Percentiles rank a stretch among this genome's conserved stretches.
These are phyloP conservation scores for Calonectria crousiana DNA, from an alignment of 2,329 filamentous ascomycete species.

Conservation along the genomic window DNA sequence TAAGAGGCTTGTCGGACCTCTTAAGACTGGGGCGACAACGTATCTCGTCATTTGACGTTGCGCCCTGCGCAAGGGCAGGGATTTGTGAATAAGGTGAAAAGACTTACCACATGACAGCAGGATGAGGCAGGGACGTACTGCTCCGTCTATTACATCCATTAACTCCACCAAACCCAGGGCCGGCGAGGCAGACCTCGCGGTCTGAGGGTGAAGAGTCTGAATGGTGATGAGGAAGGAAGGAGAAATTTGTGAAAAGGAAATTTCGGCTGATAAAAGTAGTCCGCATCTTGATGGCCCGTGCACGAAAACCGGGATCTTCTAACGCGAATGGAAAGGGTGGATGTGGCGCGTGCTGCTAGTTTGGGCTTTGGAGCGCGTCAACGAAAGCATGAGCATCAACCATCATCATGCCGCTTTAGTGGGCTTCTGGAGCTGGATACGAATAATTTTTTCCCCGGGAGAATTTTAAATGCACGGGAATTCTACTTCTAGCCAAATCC, in stretches of 20 bases:
- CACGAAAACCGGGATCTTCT: constrained; percentile 27
- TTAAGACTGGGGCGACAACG: constrained; percentile 65
- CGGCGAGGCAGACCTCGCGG: background rate
- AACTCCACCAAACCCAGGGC: background rate
- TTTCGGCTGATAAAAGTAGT: constrained; percentile 39
- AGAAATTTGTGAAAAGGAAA: constrained; percentile 39
- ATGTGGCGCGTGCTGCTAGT: constrained; percentile 28
- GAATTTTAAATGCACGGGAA: background rate
- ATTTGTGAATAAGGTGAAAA: background rate
- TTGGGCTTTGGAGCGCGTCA: background rate
- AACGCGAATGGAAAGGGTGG: constrained; percentile 6
- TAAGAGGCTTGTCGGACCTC: constrained; percentile 60
- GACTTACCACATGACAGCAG: constrained; percentile 32
- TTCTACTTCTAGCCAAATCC: too few relatives aligned
- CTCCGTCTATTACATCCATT: background rate
- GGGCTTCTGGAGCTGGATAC: background rate
- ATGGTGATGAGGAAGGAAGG: constrained; percentile 37
- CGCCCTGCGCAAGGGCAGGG: background rate
- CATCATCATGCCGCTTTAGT: background rate
- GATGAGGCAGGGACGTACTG: background rate
- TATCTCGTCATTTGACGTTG: constrained; percentile 56
- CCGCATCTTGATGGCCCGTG: constrained; percentile 37
- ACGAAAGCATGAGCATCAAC: background rate
- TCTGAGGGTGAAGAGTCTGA: background rate
- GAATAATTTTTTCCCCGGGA: background rate